These are phyloP conservation scores for Sporisorium graminicola DNA, from an alignment of 1,284 basidiomycete species.

Conservation along the genomic window DNA sequence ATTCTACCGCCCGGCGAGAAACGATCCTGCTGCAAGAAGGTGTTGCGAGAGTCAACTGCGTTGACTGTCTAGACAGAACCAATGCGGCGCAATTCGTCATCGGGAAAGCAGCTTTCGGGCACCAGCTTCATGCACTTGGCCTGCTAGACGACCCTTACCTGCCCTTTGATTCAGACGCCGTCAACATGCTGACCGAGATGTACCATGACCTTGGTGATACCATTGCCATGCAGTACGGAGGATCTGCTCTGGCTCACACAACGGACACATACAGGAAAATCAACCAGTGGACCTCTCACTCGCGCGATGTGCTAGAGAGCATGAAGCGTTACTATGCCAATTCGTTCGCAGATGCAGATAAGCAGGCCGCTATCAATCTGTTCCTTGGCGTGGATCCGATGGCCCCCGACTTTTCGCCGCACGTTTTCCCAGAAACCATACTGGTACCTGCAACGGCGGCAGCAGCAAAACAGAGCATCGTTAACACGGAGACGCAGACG, in stretches of 20 bases:
- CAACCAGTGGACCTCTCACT: slow-evolving; percentile 95
- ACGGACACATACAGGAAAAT: slow-evolving; percentile 96
- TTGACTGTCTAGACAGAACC: slow-evolving; percentile 93
- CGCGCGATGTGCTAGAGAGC: slow-evolving; percentile 96
- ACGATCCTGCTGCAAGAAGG: slow-evolving; percentile 87
- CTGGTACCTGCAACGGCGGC: slow-evolving; percentile 10
- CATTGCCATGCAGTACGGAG: slow-evolving; percentile 82
- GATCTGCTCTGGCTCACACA: slow-evolving; percentile 91
- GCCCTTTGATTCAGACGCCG: slow-evolving; percentile 92
- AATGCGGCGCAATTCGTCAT: slow-evolving; percentile 99
- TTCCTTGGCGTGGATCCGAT: slow-evolving; percentile 82
- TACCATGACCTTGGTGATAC: slow-evolving; percentile 80
- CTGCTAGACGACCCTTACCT: slow-evolving; percentile 79
- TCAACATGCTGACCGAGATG: slow-evolving; percentile 98
- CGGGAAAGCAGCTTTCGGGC: slow-evolving; percentile 92
- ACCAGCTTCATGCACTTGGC: slow-evolving; percentile 95
- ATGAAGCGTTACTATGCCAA: slow-evolving; percentile 96
- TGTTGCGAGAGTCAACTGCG: slow-evolving; percentile 74
- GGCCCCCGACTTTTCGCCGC: slow-evolving; percentile 40
- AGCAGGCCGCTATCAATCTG: slow-evolving; percentile 96
- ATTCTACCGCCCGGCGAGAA: slow-evolving; percentile 21
- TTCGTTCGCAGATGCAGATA: slow-evolving; percentile 88
- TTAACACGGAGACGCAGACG: neutral
- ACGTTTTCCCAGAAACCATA: slow-evolving; percentile 34
- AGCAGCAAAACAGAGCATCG: neutral